A percentile compares a stretch with the other conserved stretches of the same genome.
These are phyloP conservation scores for Diaporthe australafricana DNA, from an alignment of 2,329 filamentous ascomycete genomes.

Conservation along the genomic window DNA sequence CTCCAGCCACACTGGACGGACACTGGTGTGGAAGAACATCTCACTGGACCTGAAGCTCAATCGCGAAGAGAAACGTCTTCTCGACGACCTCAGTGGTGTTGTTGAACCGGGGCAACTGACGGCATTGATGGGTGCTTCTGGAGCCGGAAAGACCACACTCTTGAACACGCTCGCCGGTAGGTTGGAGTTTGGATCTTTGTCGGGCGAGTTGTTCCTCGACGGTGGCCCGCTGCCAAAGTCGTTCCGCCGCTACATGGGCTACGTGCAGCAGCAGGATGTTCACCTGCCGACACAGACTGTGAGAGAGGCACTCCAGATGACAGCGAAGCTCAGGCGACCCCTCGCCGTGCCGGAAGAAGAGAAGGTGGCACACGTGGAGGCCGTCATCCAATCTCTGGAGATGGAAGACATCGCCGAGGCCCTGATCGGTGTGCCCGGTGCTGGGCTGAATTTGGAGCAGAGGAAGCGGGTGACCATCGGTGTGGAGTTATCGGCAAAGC, in stretches of 20 bases:
- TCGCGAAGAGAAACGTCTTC: conserved; percentile 29
- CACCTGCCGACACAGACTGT: conserved; percentile 35
- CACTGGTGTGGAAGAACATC: conserved; percentile 49
- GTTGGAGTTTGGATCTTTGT: conserved; percentile 22
- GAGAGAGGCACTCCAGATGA: conserved; percentile 36
- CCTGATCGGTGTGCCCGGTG: conserved; percentile 3
- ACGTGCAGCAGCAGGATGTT: conserved; percentile 38
- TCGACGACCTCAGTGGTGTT: conserved; percentile 36
- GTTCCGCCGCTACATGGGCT: conserved; percentile 30
- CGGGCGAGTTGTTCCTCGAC: conserved; percentile 35
- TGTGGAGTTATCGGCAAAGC: not conserved
- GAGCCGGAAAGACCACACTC: conserved; percentile 36
- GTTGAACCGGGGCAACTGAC: conserved; percentile 37
- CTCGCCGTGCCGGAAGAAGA: conserved; percentile 15
- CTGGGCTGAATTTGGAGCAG: conserved; percentile 10
- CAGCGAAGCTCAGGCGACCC: conserved; percentile 31
- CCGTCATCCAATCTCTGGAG: conserved; percentile 23
- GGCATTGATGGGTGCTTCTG: conserved; percentile 38
- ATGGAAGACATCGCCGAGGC: conserved; percentile 16
- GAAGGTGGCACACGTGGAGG: conserved; percentile 36
- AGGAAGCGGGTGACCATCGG: conserved; percentile 11
- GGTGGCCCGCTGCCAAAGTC: conserved; percentile 31
- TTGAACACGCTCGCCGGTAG: conserved; percentile 34
- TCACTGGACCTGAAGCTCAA: conserved; percentile 33
- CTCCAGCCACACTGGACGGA: conserved; percentile 31